Conservation (phyloP, 2,329 filamentous ascomycete genomes). For the Leptographium lundbergii region DNA sequence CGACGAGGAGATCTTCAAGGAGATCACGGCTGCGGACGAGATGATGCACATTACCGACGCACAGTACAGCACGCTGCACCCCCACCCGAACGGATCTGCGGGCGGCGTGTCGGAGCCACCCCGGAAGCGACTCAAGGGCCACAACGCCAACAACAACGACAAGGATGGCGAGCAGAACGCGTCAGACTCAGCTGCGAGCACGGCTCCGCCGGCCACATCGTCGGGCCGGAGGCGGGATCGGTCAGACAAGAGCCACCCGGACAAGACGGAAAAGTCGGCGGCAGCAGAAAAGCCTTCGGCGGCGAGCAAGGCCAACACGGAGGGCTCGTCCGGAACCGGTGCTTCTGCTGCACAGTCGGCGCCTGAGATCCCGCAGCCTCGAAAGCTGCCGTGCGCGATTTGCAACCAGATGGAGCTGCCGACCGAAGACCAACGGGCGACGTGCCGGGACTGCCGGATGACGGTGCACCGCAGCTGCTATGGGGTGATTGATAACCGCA, state of each 20-base stretch:
- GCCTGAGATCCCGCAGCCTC: constrained; percentile 69
- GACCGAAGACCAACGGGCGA: constrained; percentile 56
- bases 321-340: constrained; percentile 13
- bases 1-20: constrained; percentile 79
- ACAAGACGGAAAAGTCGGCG: constrained; percentile 45
- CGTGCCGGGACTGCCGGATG: constrained; percentile 78
- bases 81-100: constrained; percentile 11
- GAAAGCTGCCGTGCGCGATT: constrained; percentile 70
- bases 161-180: constrained; percentile 34
- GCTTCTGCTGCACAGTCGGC: constrained; percentile 43
- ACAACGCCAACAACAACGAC: constrained; percentile 19
- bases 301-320: not conserved
- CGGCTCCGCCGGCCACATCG: constrained; percentile 15
- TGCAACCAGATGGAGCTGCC: constrained; percentile 60
- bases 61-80: constrained; percentile 14
- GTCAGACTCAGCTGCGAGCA: constrained; percentile 36
- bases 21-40: constrained; percentile 54
- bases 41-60: constrained; percentile 30
- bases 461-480: constrained; percentile 90
- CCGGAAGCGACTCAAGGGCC: constrained; percentile 50
- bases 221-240: constrained; percentile 20
- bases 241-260: constrained; percentile 16
- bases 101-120: constrained; percentile 35
- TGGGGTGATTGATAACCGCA: constrained; percentile 61
- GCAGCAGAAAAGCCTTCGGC: not conserved